These are phyloP conservation scores for Penicillium sp. DNA, from an alignment of 2,329 filamentous ascomycete species.

Conservation along the genomic window DNA sequence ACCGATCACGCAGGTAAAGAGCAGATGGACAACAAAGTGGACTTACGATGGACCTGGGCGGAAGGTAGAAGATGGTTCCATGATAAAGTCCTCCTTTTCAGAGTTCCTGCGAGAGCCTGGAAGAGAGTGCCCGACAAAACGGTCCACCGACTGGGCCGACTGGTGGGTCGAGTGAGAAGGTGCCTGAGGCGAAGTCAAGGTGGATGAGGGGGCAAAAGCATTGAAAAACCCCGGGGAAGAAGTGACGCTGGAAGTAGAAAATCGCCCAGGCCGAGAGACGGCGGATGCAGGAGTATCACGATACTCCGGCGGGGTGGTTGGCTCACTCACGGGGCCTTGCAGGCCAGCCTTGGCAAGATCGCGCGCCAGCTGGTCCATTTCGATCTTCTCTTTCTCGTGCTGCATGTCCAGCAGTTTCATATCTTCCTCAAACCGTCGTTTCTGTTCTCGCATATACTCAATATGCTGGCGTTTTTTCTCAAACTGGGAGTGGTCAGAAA, in stretches of 20 bases:
- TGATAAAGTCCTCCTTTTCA: conserved; percentile 76
- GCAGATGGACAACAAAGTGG: background rate
- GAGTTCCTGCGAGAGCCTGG: conserved; percentile 84
- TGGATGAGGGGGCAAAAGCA: conserved; percentile 60
- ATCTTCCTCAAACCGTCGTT: conserved; percentile 81
- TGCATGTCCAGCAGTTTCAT: conserved; percentile 85
- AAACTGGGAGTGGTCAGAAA: conserved; percentile 56
- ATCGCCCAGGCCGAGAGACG: conserved; percentile 77
- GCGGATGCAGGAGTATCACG: conserved; percentile 74
- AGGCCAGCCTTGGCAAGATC: conserved; percentile 58
- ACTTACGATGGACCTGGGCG: conserved; percentile 76
- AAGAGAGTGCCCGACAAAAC: conserved; percentile 75
- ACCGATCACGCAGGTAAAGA: background rate
- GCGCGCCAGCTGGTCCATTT: conserved; percentile 77
- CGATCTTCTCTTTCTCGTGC: conserved; percentile 73
- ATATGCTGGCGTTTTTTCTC: conserved; percentile 92
- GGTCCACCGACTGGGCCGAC: conserved; percentile 48
- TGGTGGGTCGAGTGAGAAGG: conserved; percentile 46
- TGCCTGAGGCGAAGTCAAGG: conserved; percentile 70
- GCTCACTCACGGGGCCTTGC: conserved; percentile 80
- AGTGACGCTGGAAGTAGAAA: conserved; percentile 81
- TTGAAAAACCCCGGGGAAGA: conserved; percentile 71
- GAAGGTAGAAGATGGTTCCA: conserved; percentile 57
- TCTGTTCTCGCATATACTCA: conserved; percentile 83
- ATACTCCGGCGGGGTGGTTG: conserved; percentile 92